These are phyloP conservation scores for Fomitopsis schrenkii DNA, from an alignment of 1,284 basidiomycete genomes.

Conservation along the genomic window DNA sequence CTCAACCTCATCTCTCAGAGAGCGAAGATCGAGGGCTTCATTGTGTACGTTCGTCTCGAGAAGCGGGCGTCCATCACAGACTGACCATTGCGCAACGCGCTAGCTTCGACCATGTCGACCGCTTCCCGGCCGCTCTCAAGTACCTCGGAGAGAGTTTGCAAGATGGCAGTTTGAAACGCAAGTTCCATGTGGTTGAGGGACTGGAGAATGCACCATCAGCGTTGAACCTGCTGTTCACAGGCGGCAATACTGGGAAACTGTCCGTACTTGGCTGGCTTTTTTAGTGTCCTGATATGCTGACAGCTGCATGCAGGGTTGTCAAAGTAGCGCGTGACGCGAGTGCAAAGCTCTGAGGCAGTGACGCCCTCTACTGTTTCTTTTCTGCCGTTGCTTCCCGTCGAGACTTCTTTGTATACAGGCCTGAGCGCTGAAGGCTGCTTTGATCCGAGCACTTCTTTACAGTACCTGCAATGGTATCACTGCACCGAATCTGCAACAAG, in stretches of 20 bases:
- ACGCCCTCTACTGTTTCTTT: too few relatives aligned
- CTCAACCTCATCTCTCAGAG: slow-evolving; percentile 70
- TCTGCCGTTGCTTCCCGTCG: neutral
- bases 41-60: slow-evolving; percentile 49
- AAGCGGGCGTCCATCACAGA: neutral
- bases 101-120: slow-evolving; percentile 63
- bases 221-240: slow-evolving; percentile 68
- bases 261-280: slow-evolving; percentile 33
- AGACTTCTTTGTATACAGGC: neutral
- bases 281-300: neutral
- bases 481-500: too few relatives aligned
- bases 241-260: slow-evolving; percentile 84
- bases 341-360: neutral
- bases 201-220: slow-evolving; percentile 69
- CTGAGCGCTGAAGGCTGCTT: too few relatives aligned
- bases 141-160: slow-evolving; percentile 53
- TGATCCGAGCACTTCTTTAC: too few relatives aligned
- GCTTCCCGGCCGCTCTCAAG: slow-evolving; percentile 49
- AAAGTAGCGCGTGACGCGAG: slow-evolving; percentile 11
- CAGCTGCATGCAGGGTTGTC: slow-evolving; percentile 11
- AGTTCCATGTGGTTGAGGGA: slow-evolving; percentile 77
- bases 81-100: neutral
- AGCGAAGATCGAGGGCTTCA: slow-evolving; percentile 79
- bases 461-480: too few relatives aligned
- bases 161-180: slow-evolving; percentile 76